Evolutionary conservation across 768 basidiomycete genomes (phyloP).

Genomic region (Cystobasidium tubakii): DNA sequence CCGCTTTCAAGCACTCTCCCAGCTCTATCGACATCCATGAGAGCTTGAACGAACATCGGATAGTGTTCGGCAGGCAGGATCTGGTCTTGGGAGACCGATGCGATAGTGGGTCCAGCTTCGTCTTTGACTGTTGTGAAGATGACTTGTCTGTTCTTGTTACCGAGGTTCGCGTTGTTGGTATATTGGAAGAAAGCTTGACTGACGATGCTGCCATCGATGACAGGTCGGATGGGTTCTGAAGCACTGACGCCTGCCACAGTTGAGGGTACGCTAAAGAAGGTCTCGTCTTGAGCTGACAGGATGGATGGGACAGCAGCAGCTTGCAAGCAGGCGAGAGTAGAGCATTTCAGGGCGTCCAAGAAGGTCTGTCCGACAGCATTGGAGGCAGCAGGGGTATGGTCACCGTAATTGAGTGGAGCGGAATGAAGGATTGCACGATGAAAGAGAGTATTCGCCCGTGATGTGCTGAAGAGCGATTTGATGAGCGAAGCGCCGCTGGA

Average conservation of each 20-base stretch:
- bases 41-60: conserved; percentile 50
- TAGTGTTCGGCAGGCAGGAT: conserved; percentile 53
- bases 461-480: conserved; percentile 66
- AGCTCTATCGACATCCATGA: conserved; percentile 56
- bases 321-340: conserved; percentile 56
- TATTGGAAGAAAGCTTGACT: conserved; percentile 47
- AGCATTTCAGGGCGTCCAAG: conserved; percentile 54
- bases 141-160: conserved; percentile 47
- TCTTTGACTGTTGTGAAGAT: conserved; percentile 66
- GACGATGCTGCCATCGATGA: conserved; percentile 64
- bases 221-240: conserved; percentile 62
- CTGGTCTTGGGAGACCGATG: not conserved
- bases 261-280: conserved; percentile 36
- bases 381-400: conserved; percentile 34
- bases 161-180: not conserved
- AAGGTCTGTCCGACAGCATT: conserved; percentile 47
- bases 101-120: conserved; percentile 65
- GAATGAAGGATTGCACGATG: conserved; percentile 73
- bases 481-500: conserved; percentile 58
- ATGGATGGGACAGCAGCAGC: conserved; percentile 56
- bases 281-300: conserved; percentile 54
- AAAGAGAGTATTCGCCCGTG: conserved; percentile 68
- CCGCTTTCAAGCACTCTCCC: conserved; percentile 50
- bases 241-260: not conserved
- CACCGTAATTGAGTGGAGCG: conserved; percentile 62